Evolutionary conservation across 1,284 basidiomycete genomes (phyloP).

Genomic region (Chiua sp.): DNA sequence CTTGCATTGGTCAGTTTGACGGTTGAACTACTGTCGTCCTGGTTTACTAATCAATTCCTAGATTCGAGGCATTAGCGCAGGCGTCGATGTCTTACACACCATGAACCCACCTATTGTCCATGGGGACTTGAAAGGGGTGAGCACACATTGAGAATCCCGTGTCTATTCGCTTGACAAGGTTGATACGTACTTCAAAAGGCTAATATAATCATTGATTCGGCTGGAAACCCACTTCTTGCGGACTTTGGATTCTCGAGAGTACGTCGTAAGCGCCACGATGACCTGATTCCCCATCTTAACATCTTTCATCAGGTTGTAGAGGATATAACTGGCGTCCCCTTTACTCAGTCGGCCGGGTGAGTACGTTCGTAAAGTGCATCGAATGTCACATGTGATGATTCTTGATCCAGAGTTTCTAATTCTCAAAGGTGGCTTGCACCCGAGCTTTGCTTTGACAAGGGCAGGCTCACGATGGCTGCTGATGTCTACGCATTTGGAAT

Average conservation of each 20-base stretch:
- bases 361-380: not conserved
- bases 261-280: slow-evolving; percentile 3
- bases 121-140: slow-evolving; percentile 58
- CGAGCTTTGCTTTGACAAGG: slow-evolving; percentile 56
- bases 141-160: slow-evolving; percentile 16
- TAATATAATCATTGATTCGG: slow-evolving; percentile 55
- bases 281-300: slow-evolving; percentile 2
- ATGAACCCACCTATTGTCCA: slow-evolving; percentile 56
- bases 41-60: slow-evolving; percentile 23
- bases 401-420: slow-evolving; percentile 35
- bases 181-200: slow-evolving; percentile 41
- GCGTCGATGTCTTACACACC: slow-evolving; percentile 53
- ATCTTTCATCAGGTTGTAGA: slow-evolving; percentile 51
- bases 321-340: slow-evolving; percentile 55
- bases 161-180: not conserved
- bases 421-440: slow-evolving; percentile 58
- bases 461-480: slow-evolving; percentile 50
- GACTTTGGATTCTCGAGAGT: slow-evolving; percentile 65
- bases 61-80: slow-evolving; percentile 52
- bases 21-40: not conserved
- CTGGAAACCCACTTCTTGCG: slow-evolving; percentile 55
- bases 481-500: slow-evolving; percentile 61
- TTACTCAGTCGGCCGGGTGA: slow-evolving; percentile 56
- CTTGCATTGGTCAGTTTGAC: slow-evolving; percentile 41
- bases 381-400: not conserved